A percentile compares a stretch with the other conserved stretches of the same genome.
Evolutionary conservation across 2,329 filamentous ascomycete species (phyloP).

Genomic region (Curvularia spicifera): DNA sequence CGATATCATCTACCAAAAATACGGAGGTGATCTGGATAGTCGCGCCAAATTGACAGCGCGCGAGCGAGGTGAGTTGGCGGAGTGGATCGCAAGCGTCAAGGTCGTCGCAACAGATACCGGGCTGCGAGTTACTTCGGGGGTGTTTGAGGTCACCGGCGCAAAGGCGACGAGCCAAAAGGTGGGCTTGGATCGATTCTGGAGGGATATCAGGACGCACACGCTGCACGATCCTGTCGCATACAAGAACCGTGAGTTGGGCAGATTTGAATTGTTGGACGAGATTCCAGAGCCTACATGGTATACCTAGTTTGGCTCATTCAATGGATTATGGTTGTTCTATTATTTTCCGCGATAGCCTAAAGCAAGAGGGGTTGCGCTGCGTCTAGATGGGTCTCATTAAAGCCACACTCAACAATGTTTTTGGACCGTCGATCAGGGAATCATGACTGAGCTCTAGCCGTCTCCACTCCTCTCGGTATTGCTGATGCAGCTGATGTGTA

Average conservation of each 20-base stretch:
- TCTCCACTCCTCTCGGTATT: neutral
- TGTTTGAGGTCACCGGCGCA: conserved; percentile 69
- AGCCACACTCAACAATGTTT: neutral
- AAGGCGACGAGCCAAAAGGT: conserved; percentile 64
- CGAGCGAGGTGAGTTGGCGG: conserved; percentile 65
- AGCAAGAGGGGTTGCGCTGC: neutral
- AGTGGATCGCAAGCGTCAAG: conserved; percentile 68
- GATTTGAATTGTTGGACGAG: conserved; percentile 63
- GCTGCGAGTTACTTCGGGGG: conserved; percentile 63
- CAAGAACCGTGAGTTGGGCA: conserved; percentile 68
- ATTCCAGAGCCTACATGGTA: conserved; percentile 67
- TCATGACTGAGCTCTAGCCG: neutral
- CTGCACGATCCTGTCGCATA: conserved; percentile 72
- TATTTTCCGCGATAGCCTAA: neutral
- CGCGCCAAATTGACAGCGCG: conserved; percentile 57
- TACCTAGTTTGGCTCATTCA: conserved; percentile 50
- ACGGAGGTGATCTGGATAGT: conserved; percentile 40
- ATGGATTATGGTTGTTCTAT: neutral
- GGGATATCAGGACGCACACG: conserved; percentile 69
- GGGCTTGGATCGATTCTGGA: conserved; percentile 69
- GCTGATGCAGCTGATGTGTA: neutral
- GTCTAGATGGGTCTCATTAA: neutral
- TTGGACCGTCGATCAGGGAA: neutral
- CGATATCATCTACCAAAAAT: conserved; percentile 55
- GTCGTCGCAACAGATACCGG: conserved; percentile 67